Conservation (phyloP, 768 basidiomycete genomes). For the Phanerochaete sordida region DNA sequence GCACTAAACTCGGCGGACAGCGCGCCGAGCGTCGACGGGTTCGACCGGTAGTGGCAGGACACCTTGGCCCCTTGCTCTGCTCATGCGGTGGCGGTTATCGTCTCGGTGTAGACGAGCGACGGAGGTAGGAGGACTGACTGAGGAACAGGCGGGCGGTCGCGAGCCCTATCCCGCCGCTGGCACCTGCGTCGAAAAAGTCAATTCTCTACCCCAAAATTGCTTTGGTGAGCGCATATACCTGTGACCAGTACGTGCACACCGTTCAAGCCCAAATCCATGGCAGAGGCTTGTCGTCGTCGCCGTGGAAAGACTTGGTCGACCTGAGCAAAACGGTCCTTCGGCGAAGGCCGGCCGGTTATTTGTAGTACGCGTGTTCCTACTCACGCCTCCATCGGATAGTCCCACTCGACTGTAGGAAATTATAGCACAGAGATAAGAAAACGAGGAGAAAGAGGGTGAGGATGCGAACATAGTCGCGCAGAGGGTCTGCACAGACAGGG, state of each 20-base stretch:
- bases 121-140: constrained; percentile 32
- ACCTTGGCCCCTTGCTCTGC: constrained; percentile 70
- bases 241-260: constrained; percentile 68
- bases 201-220: neutral
- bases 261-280: constrained; percentile 55
- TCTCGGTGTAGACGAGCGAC: neutral
- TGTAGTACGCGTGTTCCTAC: no score
- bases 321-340: neutral
- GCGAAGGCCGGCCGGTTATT: no score
- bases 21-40: constrained; percentile 36
- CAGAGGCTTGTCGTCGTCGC: neutral
- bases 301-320: neutral
- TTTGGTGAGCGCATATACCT: constrained; percentile 34
- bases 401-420: no score
- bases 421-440: no score
- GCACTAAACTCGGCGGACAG: constrained; percentile 36
- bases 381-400: no score
- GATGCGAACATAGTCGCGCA: no score
- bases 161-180: constrained; percentile 73
- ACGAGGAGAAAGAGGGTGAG: no score
- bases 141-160: constrained; percentile 56
- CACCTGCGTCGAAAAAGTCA: constrained; percentile 39
- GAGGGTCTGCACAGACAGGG: no score
- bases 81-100: neutral
- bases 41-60: constrained; percentile 68